Percentiles rank a stretch among this genome's conserved stretches.
These are phyloP conservation scores for Purpureocillium takamizusanense DNA, from an alignment of 2,329 filamentous ascomycete genomes.

Conservation along the genomic window DNA sequence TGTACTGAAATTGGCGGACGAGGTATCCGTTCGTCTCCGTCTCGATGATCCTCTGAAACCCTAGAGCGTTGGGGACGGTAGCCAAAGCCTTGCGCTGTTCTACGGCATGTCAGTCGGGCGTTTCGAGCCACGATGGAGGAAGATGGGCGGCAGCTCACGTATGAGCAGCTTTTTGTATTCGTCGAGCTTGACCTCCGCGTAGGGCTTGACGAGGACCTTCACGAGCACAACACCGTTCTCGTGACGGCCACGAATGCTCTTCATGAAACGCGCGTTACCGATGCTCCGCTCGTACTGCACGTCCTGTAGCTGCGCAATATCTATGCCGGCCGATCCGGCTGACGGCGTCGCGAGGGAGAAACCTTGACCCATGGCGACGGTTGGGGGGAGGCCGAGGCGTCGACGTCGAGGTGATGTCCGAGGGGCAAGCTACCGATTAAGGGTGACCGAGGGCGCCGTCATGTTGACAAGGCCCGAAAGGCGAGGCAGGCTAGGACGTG, in stretches of 20 bases:
- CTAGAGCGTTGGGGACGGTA: conserved; percentile 82
- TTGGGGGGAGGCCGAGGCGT: not conserved
- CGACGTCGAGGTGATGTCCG: not conserved
- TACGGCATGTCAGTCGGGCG: conserved; percentile 21
- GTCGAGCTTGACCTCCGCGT: conserved; percentile 69
- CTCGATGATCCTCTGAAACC: conserved; percentile 85
- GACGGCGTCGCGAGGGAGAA: conserved; percentile 91
- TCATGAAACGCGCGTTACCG: conserved; percentile 90
- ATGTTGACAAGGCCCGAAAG: not conserved
- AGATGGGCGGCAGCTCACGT: conserved; percentile 37
- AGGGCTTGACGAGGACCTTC: conserved; percentile 92
- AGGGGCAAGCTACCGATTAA: too few species aligned
- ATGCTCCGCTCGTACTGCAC: conserved; percentile 87
- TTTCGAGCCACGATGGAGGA: not conserved
- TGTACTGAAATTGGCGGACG: conserved; percentile 91
- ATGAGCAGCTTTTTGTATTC: conserved; percentile 70
- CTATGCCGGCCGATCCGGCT: conserved; percentile 85
- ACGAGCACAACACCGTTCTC: conserved; percentile 87
- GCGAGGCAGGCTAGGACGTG: too few species aligned
- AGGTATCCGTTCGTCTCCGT: conserved; percentile 87
- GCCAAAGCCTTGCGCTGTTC: conserved; percentile 72
- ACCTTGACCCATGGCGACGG: conserved; percentile 74
- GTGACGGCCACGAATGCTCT: conserved; percentile 84
- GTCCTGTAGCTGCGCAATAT: conserved; percentile 85
- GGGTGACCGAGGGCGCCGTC: not conserved